Conservation (phyloP, 1,284 basidiomycete species). For the Trichosporon faecale region DNA sequence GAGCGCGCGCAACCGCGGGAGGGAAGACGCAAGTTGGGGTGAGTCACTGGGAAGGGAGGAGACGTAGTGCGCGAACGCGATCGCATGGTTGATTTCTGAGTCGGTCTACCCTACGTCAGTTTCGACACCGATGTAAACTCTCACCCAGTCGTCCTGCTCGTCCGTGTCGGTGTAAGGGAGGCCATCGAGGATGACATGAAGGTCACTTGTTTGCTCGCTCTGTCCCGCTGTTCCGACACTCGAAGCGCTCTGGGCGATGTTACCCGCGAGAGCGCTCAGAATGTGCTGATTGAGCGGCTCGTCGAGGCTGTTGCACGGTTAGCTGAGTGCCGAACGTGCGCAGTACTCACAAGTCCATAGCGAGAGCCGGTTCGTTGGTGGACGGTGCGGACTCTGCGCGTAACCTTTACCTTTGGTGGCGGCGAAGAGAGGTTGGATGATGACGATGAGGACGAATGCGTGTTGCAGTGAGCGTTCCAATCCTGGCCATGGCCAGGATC, state of each 20-base stretch:
- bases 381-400: background rate
- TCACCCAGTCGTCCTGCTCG: slow-evolving; percentile 41
- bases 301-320: slow-evolving; percentile 41
- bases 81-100: slow-evolving; percentile 47
- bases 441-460: slow-evolving; percentile 3
- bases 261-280: slow-evolving; percentile 37
- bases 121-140: background rate
- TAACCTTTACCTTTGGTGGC: background rate
- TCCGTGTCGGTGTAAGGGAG: slow-evolving; percentile 26
- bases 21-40: slow-evolving; percentile 23
- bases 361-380: slow-evolving; percentile 3
- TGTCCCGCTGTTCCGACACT: background rate
- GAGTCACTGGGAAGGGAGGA: slow-evolving; percentile 22
- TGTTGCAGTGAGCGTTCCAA: background rate
- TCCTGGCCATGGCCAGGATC: background rate
- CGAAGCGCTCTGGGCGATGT: slow-evolving; percentile 19
- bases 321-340: background rate
- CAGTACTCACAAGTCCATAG: slow-evolving; percentile 39
- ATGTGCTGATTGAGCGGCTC: slow-evolving; percentile 49
- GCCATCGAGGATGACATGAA: slow-evolving; percentile 30
- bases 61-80: slow-evolving; percentile 50
- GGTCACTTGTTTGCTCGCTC: background rate
- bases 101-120: slow-evolving; percentile 32
- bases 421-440: background rate
- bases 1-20: slow-evolving; percentile 33